Evolutionary conservation across 140 eudicot species (phyloP), one percentile per base, ranked within the genome.

Genomic region (Ambrosia hybrid): DNA sequence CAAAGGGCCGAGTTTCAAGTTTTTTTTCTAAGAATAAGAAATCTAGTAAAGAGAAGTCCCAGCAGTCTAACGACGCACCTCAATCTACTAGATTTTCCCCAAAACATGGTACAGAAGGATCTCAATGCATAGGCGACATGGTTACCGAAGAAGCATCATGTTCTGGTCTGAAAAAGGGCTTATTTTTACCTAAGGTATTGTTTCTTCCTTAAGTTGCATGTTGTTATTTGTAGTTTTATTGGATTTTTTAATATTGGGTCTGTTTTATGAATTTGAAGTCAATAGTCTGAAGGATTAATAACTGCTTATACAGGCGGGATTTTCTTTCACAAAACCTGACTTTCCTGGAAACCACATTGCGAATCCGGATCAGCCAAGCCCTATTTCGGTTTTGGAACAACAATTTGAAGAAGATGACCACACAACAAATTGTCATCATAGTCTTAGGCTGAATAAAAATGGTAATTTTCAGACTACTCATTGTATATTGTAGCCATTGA

Each of bases 301-400:
- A 66, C n/a, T 34, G 34, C 34, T 67, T 70, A 74, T 72, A 79
- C 95, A 94, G 97, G 80, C 67, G 5, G 88, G 68, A 70, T 76
- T 83, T 21, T 73, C 74, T 59, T 79, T 71, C 34, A 52, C 76
- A 55, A 82, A 87, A n/a, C 69, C 74, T 1, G 62, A 57, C 36
- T 36, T 72, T 17, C 11, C 57, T 57, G 75, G 83, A 71, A 77
- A 45, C 57, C 73, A 51, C n/a, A 55, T 63, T 65, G 99, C 85
- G 70, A 88, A 86, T 77, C 99, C 81, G 70, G 96, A 88, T 67
- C 92, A 94, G 72, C 97, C 99, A n/a, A 88, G 99, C 72, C 99
- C 99, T 26, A 81, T 94, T 67, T 90, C 99, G 5, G 97, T 90
- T 33, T 79, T 94, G 72, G 96, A 94, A 73, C 86, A 81, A 51